A percentile compares a stretch with the other conserved stretches of the same genome.
Evolutionary conservation across 192 early-diverging fungal species (phyloP).

Genomic region (Coemansia asiatica): DNA sequence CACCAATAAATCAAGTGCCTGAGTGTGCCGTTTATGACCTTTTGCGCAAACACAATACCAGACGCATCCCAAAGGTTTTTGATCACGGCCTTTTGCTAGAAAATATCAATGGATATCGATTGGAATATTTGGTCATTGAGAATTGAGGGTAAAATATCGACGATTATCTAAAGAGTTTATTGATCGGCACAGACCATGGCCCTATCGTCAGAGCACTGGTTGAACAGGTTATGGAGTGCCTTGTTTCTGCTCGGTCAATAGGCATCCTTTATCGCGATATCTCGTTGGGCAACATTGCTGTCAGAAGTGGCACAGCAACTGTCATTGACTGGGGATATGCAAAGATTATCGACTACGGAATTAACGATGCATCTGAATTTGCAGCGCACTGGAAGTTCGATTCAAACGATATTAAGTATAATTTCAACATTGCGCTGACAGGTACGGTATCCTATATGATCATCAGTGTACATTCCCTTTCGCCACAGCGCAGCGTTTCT

Average conservation of each 20-base stretch:
- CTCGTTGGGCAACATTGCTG: conserved; percentile 21
- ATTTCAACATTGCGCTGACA: no score
- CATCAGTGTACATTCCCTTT: no score
- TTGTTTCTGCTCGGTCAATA: conserved; percentile 7
- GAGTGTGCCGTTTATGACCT: conserved; percentile 25
- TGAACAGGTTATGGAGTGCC: not conserved
- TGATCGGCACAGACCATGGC: no score
- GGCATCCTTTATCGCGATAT: conserved; percentile 28
- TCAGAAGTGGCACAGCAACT: not conserved
- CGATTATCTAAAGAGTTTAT: not conserved
- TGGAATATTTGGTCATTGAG: no score
- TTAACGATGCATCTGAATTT: no score
- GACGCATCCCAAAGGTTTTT: conserved; percentile 11
- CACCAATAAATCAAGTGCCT: conserved; percentile 5
- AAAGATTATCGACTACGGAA: no score
- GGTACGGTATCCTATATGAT: no score
- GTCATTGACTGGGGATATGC: conserved; percentile 26
- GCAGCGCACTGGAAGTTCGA: no score
- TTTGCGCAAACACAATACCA: not conserved
- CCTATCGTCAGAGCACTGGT: not conserved
- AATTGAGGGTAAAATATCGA: conserved; percentile 14
- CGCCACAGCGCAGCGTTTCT: no score
- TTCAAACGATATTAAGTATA: conserved; percentile 15
- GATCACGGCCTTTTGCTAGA: conserved; percentile 11
- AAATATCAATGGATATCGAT: conserved; percentile 16